Conservation (phyloP, 108 stramenopile species). For the Fragilariopsis cylindrus region DNA sequence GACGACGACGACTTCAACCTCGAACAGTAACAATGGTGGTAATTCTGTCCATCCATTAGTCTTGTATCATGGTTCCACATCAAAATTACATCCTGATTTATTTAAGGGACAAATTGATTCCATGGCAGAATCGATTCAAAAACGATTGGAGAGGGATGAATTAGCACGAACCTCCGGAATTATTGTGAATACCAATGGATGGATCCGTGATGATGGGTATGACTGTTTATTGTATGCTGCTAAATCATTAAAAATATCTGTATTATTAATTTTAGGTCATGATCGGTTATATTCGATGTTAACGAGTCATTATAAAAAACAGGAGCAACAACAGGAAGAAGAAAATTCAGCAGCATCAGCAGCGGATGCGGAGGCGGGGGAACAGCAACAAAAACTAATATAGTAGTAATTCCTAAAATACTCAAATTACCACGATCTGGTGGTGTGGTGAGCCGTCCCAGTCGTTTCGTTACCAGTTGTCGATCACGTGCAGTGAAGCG, state of each 20-base stretch:
- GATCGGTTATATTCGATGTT: slow-evolving; percentile 89
- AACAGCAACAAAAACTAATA: background rate
- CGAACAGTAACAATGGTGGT: slow-evolving; percentile 15
- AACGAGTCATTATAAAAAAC: slow-evolving; percentile 61
- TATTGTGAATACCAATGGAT: slow-evolving; percentile 84
- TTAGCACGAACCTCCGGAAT: slow-evolving; percentile 74
- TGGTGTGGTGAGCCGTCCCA: slow-evolving; percentile 72
- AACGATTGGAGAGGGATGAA: slow-evolving; percentile 52
- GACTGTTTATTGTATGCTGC: slow-evolving; percentile 67
- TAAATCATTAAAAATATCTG: slow-evolving; percentile 65
- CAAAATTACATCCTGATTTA: slow-evolving; percentile 51
- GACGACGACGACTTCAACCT: background rate
- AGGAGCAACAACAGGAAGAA: slow-evolving; percentile 14
- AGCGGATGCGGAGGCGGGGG: background rate
- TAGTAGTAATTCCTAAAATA: slow-evolving; percentile 51
- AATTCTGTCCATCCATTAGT: slow-evolving; percentile 58
- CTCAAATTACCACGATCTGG: slow-evolving; percentile 86
- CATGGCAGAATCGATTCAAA: slow-evolving; percentile 59
- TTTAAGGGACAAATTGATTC: slow-evolving; percentile 76
- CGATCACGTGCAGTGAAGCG: slow-evolving; percentile 66
- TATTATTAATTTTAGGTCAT: slow-evolving; percentile 82
- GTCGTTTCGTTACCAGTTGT: slow-evolving; percentile 58
- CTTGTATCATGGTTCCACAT: slow-evolving; percentile 55
- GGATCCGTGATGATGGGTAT: slow-evolving; percentile 73
- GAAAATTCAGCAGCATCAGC: slow-evolving; percentile 18